These are phyloP conservation scores for Fusarium veterinarium DNA, from an alignment of 2,329 filamentous ascomycete genomes.

Conservation along the genomic window DNA sequence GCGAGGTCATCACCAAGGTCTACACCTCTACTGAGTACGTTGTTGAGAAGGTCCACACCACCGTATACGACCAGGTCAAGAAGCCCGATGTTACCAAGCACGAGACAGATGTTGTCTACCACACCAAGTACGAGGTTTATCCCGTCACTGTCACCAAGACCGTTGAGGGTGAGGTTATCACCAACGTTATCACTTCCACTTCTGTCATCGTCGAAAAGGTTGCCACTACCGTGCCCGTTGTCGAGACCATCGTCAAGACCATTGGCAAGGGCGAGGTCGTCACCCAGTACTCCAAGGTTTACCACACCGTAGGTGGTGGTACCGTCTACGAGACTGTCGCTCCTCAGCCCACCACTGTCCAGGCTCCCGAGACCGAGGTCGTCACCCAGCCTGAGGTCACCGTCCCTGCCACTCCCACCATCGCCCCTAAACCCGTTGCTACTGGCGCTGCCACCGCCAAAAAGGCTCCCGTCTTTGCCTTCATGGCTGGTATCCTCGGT, in stretches of 20 bases:
- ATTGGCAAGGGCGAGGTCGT: slow-evolving; percentile 35
- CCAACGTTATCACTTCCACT: slow-evolving; percentile 43
- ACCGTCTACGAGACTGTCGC: slow-evolving; percentile 45
- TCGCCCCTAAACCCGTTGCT: slow-evolving; percentile 41
- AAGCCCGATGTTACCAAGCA: slow-evolving; percentile 53
- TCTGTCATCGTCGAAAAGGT: slow-evolving; percentile 50
- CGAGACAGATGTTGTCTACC: slow-evolving; percentile 49
- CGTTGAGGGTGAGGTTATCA: slow-evolving; percentile 40
- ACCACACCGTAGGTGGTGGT: slow-evolving; percentile 43
- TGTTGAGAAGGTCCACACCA: slow-evolving; percentile 50
- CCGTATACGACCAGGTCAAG: slow-evolving; percentile 51
- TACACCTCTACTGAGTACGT: slow-evolving; percentile 44
- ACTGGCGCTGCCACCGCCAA: slow-evolving; percentile 48
- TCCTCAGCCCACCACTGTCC: slow-evolving; percentile 46
- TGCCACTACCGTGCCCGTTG: slow-evolving; percentile 53
- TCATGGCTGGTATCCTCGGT: slow-evolving; percentile 54
- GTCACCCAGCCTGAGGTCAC: slow-evolving; percentile 39
- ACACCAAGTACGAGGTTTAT: slow-evolving; percentile 56
- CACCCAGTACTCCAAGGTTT: slow-evolving; percentile 44
- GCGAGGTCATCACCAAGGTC: slow-evolving; percentile 41
- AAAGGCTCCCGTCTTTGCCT: slow-evolving; percentile 50
- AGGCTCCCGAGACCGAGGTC: slow-evolving; percentile 42
- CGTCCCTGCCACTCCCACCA: slow-evolving; percentile 33
- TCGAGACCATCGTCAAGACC: slow-evolving; percentile 42
- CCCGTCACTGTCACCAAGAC: slow-evolving; percentile 55